These are phyloP conservation scores for Chytriomyces confervae DNA, from an alignment of 192 early-diverging fungal genomes.

Conservation along the genomic window DNA sequence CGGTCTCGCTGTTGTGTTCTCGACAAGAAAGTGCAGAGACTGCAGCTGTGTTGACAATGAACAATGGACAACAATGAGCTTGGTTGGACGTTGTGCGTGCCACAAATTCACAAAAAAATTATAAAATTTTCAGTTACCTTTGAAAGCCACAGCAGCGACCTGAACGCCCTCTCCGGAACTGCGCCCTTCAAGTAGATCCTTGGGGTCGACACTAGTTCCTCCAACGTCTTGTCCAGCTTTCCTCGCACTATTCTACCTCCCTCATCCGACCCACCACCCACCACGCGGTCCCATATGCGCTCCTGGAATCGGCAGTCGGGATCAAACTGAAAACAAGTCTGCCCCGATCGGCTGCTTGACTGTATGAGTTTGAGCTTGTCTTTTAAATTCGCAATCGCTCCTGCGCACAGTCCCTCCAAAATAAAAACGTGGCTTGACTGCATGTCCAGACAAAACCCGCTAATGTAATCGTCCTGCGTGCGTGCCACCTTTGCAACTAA, in stretches of 20 bases:
- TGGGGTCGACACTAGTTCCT: not conserved
- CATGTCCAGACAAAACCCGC: not conserved
- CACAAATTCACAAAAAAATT: not conserved
- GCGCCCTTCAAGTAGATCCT: conserved; percentile 12
- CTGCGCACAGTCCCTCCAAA: conserved; percentile 9
- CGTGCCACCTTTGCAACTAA: not conserved
- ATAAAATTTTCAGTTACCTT: conserved; percentile 8
- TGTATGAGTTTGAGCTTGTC: not conserved
- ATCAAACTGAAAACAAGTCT: conserved; percentile 19
- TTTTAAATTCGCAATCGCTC: conserved; percentile 3
- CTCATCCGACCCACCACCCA: not conserved
- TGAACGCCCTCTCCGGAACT: conserved; percentile 23
- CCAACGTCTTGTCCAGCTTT: not conserved
- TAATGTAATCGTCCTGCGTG: not conserved
- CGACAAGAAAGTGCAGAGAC: conserved; percentile 13
- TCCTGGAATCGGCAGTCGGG: conserved; percentile 12
- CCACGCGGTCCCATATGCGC: not conserved
- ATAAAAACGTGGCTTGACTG: conserved; percentile 4
- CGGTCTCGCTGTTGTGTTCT: not conserved
- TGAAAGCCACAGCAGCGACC: conserved; percentile 3
- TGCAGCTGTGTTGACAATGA: not conserved
- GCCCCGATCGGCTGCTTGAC: not conserved
- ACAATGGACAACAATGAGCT: not conserved
- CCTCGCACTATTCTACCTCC: not conserved
- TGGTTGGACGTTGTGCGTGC: not conserved